These are phyloP conservation scores for Aureobasidium lini DNA, from an alignment of 2,329 filamentous ascomycete species.

Conservation along the genomic window DNA sequence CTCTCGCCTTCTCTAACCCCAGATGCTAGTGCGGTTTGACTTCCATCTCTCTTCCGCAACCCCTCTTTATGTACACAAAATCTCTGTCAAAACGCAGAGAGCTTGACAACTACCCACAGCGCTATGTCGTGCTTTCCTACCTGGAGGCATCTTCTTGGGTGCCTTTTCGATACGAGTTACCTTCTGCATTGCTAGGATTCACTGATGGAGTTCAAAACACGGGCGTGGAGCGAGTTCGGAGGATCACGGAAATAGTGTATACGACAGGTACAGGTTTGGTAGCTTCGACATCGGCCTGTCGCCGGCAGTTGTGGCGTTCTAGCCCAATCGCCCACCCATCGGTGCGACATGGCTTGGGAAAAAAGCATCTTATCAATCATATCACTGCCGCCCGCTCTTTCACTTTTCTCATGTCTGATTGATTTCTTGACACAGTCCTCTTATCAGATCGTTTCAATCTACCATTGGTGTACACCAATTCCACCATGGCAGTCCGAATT, in stretches of 20 bases:
- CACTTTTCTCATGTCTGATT: neutral
- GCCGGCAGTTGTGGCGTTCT: neutral
- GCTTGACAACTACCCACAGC: too few relatives aligned
- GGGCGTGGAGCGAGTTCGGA: neutral
- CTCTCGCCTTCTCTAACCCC: too few relatives aligned
- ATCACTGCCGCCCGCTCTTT: conserved; percentile 6
- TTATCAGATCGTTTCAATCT: conserved; percentile 3
- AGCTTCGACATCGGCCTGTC: neutral
- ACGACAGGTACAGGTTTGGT: neutral
- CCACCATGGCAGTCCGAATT: conserved; percentile 37
- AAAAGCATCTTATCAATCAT: conserved; percentile 19
- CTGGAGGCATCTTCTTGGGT: too few relatives aligned
- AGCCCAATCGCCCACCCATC: neutral
- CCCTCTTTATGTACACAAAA: too few relatives aligned
- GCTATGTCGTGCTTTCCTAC: too few relatives aligned
- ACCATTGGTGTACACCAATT: neutral
- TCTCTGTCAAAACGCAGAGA: too few relatives aligned
- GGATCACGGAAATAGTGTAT: neutral
- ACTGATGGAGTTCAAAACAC: too few relatives aligned
- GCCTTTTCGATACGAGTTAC: too few relatives aligned
- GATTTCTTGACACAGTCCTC: neutral
- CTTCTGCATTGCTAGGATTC: too few relatives aligned
- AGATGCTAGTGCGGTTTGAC: too few relatives aligned
- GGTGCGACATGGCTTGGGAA: neutral
- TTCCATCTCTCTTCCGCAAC: too few relatives aligned